phyloP scores from a whole-genome alignment of 768 basidiomycete genomes.

The Inosperma sp. region DNA sequence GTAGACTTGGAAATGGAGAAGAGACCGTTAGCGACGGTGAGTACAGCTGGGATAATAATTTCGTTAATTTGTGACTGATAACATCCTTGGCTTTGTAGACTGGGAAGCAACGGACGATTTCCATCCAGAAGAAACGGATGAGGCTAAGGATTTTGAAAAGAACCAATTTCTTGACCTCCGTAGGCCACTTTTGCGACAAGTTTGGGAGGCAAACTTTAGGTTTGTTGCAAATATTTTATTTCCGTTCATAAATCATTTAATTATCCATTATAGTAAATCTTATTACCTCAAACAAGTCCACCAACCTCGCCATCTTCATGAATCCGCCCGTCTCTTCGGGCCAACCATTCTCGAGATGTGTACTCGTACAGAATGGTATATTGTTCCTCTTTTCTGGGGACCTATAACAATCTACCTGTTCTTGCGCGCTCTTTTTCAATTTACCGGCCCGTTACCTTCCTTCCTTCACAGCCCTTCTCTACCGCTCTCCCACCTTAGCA shows the following conservation, averaged over 20 bases:
- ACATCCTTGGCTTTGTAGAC: conserved; percentile 47
- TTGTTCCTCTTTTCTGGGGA: conserved; percentile 87
- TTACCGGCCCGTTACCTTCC: conserved; percentile 62
- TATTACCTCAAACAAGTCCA: conserved; percentile 97
- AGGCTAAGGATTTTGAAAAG: conserved; percentile 75
- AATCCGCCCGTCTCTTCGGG: conserved; percentile 86
- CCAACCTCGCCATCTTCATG: conserved; percentile 82
- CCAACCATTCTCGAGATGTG: conserved; percentile 77
- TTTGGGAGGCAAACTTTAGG: conserved; percentile 87
- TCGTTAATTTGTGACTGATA: conserved; percentile 5
- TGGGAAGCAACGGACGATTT: conserved; percentile 91
- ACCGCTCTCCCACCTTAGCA: conserved; percentile 44
- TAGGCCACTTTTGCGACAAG: conserved; percentile 78
- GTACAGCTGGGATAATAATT: conserved; percentile 24
- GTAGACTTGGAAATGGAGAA: conserved; percentile 72
- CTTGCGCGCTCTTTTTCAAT: conserved; percentile 78
- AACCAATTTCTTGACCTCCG: conserved; percentile 89
- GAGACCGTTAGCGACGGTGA: conserved; percentile 74
- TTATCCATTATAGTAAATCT: conserved; percentile 57
- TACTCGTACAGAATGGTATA: conserved; percentile 90
- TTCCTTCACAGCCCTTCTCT: conserved; percentile 55
- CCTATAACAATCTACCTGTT: conserved; percentile 82
- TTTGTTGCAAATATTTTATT: conserved; percentile 26
- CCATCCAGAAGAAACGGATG: conserved; percentile 85
- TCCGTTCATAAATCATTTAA: neutral